Percentiles rank a stretch among this genome's conserved stretches.
These are phyloP conservation scores for Aureobasidium sp. DNA, from an alignment of 2,329 filamentous ascomycete genomes.

Conservation along the genomic window DNA sequence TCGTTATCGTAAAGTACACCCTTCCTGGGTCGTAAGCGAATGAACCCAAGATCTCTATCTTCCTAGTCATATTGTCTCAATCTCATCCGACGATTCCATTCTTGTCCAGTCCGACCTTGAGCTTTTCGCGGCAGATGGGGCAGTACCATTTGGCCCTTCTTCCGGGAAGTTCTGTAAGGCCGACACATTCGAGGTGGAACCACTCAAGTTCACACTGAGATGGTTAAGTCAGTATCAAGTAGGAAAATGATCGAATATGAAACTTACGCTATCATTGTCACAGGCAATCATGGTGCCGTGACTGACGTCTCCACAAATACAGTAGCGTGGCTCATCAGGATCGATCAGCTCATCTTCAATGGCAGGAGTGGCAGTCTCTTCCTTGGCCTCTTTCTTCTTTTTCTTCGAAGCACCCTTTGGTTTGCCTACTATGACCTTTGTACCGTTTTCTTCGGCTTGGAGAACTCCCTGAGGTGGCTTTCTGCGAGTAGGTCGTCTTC, in stretches of 20 bases:
- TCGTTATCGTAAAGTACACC: slow-evolving; percentile 8
- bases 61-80: background rate
- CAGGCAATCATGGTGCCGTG: slow-evolving; percentile 80
- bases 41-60: background rate
- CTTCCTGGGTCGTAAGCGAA: background rate
- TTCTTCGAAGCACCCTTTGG: slow-evolving; percentile 63
- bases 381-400: slow-evolving; percentile 44
- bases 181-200: slow-evolving; percentile 78
- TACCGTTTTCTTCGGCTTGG: slow-evolving; percentile 52
- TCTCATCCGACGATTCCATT: slow-evolving; percentile 25
- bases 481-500: slow-evolving; percentile 47
- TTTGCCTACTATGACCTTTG: slow-evolving; percentile 63
- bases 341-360: slow-evolving; percentile 50
- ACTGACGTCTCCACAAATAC: slow-evolving; percentile 70
- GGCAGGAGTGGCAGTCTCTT: slow-evolving; percentile 19
- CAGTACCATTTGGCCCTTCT: slow-evolving; percentile 80
- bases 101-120: slow-evolving; percentile 26
- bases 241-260: background rate
- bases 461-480: slow-evolving; percentile 67
- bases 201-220: slow-evolving; percentile 69
- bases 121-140: slow-evolving; percentile 60
- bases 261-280: slow-evolving; percentile 66
- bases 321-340: slow-evolving; percentile 69
- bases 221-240: background rate
- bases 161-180: slow-evolving; percentile 59